phyloP scores from a whole-genome alignment of 2,329 filamentous ascomycete species.

The Fusarium gaditjirri region DNA sequence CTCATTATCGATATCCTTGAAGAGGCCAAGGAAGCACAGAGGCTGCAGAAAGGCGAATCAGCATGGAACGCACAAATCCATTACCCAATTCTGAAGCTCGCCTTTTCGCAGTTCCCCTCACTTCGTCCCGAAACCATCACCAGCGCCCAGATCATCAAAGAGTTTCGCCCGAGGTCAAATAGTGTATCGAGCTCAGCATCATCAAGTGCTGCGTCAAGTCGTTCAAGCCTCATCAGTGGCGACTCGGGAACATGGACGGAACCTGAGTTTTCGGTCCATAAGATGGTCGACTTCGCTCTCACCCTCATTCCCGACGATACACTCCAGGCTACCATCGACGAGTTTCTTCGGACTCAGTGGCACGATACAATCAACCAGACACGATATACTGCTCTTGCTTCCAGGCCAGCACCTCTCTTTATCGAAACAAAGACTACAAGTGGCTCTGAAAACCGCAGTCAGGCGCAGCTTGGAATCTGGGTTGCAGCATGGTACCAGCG shows the following conservation, averaged over 20 bases:
- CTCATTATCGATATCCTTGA: not conserved
- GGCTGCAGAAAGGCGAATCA: not conserved
- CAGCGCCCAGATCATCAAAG: slow-evolving; percentile 1
- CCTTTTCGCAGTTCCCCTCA: not conserved
- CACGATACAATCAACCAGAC: too few species aligned
- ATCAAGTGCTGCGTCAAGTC: slow-evolving; percentile 1
- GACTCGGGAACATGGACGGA: not conserved
- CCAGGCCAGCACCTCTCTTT: too few species aligned
- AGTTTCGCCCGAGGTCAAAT: not conserved
- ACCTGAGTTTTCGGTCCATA: not conserved
- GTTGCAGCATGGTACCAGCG: too few species aligned
- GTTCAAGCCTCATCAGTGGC: not conserved
- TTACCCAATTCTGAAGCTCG: not conserved
- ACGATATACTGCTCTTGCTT: too few species aligned
- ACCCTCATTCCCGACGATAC: too few species aligned
- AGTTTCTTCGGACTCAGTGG: too few species aligned
- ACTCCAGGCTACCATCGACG: too few species aligned
- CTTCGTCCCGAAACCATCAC: not conserved
- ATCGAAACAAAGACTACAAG: too few species aligned
- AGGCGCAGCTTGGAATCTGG: too few species aligned
- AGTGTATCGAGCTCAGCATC: not conserved
- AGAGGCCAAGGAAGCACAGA: not conserved
- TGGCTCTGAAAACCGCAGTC: too few species aligned
- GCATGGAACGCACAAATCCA: not conserved
- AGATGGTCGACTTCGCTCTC: too few species aligned